Evolutionary conservation across 2,329 filamentous ascomycete species (phyloP), one percentile per base, ranked within the genome.

Genomic region (Pyrenochaeta sp.): DNA sequence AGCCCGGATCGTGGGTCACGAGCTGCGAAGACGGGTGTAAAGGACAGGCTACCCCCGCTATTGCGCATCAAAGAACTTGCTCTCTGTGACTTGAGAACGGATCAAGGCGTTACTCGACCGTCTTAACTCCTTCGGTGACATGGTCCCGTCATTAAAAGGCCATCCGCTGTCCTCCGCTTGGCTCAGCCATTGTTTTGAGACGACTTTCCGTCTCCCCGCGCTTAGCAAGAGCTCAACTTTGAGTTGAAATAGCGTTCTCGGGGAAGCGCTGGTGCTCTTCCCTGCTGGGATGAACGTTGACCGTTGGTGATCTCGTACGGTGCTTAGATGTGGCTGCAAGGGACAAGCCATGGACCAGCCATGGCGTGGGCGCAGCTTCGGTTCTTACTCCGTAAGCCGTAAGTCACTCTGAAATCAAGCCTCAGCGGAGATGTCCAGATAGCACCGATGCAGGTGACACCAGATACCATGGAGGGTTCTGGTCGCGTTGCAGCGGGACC

Each of bases 341-440:
- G 42, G 27, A 48, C 45, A 45, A 37, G 27, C 43, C 29, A 47
- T 40, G 40, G 32, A n/a, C 42, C 30, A 42, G 40, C 37, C 39
- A 47, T 56, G 41, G 58, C 50, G 56, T 59, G 56, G 56, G 32
- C 54, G 51, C 51, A 43, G 14, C 48, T 52, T 43, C 51, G 49
- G 45, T 41, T 36, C 39, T 30, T 42, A 39, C 20, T 5, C 30
- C 12, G 20, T 15, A 33, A 35, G 15, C 17, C 9, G 14, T 21
- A 31, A 17, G 20, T 37, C 45, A 27, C 29, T 17, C 35, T 48
- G 33, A 36, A 18, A n/a, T 31, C 18, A 21, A 35, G 36, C 27
- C 7, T 40, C 42, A 42, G 45, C 31, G 45, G 40, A 32, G 32
- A 35, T 12, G 20, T 29, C 15, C 33, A 20, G 18, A 45, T 40